Evolutionary conservation across 208 protist species (phyloP), one percentile per base, ranked within the genome.

Genomic region (Crithidia brevicula): DNA sequence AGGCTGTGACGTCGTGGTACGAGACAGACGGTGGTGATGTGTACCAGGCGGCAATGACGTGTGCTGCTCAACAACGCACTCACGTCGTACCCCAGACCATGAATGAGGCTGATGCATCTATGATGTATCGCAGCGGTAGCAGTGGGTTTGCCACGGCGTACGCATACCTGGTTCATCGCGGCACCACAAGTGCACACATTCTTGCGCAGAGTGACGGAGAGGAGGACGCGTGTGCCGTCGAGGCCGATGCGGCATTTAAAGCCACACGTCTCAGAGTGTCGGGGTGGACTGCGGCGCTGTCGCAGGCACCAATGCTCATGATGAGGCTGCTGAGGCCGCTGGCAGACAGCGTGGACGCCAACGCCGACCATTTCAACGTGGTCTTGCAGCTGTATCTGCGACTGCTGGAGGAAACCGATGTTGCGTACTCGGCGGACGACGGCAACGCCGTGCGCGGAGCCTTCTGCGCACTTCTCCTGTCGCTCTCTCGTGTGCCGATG

Each of bases 311-410:
- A 3, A 36, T 5, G 22, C 22, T 16, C 36, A 50, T 66, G 10
- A 67, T 88, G 43, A 10, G 51, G n/a, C 61, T 86, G 4, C 52
- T 86, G 20, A 23, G 22, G 13, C 57, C 60, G 13, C 62, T 91
- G 4, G 70, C 79, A 3, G 66, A 67, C 22, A 76, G 72, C 22
- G 72, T 91, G 2, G 71, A 68, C 15, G 38, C 49, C 27, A 82
- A 87, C 56, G 72, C 61, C 1, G 66, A 77, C 25, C 85, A 91
- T 56, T 79, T 81, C 49, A 31, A 73, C 33, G 69, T 65, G 25
- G 53, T 86, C 8, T 46, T 69, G 38, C 65, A 77, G 27, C 38
- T 74, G 9, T 82, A 85, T 20, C 23, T 74, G 36, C 28, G 53
- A 10, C 30, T 88, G 18, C 59, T 88, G 49, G 45, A 56, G 16